A percentile compares a stretch with the other conserved stretches of the same genome.
phyloP scores from a whole-genome alignment of 805 yeast species.

The Lipomyces chichibuensis region DNA sequence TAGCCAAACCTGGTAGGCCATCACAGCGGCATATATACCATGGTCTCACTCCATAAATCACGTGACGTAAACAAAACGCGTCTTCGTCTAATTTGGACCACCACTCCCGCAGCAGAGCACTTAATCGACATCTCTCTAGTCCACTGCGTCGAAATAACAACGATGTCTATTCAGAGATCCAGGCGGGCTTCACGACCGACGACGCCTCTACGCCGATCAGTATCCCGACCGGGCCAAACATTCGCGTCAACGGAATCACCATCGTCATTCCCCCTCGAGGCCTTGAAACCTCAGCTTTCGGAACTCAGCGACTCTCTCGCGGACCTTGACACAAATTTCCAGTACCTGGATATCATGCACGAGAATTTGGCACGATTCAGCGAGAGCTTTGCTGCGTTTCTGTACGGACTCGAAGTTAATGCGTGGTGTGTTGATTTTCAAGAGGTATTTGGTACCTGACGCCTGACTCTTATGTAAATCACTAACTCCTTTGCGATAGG shows the following conservation, averaged over 20 bases:
- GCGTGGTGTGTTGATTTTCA: constrained; percentile 84
- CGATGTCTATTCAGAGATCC: constrained; percentile 27
- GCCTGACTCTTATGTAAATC: neutral
- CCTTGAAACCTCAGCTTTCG: constrained; percentile 34
- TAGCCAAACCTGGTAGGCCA: neutral
- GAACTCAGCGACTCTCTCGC: constrained; percentile 44
- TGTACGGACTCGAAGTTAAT: constrained; percentile 79
- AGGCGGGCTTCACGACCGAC: constrained; percentile 35
- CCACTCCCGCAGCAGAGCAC: too few species aligned
- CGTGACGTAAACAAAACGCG: neutral
- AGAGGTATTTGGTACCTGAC: constrained; percentile 31
- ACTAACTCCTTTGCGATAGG: constrained; percentile 13
- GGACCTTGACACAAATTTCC: constrained; percentile 62
- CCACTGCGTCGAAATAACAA: neutral
- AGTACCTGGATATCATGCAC: constrained; percentile 61
- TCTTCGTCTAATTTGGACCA: too few species aligned
- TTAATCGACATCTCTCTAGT: neutral
- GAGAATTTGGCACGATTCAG: constrained; percentile 66
- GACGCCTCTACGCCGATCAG: constrained; percentile 34
- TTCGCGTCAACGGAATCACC: constrained; percentile 1
- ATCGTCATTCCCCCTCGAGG: constrained; percentile 30
- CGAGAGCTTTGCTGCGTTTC: constrained; percentile 74
- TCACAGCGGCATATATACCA: neutral
- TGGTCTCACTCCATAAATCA: neutral
- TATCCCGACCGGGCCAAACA: constrained; percentile 24